phyloP scores from a whole-genome alignment of 1,284 basidiomycete genomes.

The Neotropicomus parvogracilis region DNA sequence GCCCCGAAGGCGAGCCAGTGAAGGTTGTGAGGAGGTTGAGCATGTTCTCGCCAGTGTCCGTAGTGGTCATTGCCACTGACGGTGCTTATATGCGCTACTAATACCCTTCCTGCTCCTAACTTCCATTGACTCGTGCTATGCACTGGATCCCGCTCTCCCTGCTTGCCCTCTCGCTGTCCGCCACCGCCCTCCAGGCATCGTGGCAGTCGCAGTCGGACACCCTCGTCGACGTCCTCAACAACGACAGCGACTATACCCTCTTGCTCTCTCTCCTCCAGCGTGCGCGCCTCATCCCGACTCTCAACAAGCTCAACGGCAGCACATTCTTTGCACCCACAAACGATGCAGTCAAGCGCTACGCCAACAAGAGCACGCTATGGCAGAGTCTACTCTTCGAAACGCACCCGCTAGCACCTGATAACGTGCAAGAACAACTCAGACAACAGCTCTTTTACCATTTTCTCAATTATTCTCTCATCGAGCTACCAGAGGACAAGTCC shows the following conservation, averaged over 20 bases:
- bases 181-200: constrained; percentile 31
- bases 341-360: constrained; percentile 69
- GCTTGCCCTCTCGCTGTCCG: constrained; percentile 33
- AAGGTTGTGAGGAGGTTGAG: constrained; percentile 57
- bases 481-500: constrained; percentile 41
- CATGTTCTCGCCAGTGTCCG: constrained; percentile 47
- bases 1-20: constrained; percentile 54
- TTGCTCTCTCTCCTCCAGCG: constrained; percentile 81
- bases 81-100: no score
- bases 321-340: constrained; percentile 97
- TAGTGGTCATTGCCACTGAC: no score
- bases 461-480: constrained; percentile 76
- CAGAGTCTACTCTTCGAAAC: constrained; percentile 40
- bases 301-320: constrained; percentile 79
- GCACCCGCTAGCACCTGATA: constrained; percentile 54
- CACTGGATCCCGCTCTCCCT: constrained; percentile 37
- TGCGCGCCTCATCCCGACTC: constrained; percentile 84
- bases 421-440: constrained; percentile 79
- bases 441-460: constrained; percentile 95
- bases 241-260: constrained; percentile 76
- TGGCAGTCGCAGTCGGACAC: constrained; percentile 27
- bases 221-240: constrained; percentile 75
- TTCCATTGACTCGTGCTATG: no score
- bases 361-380: constrained; percentile 48
- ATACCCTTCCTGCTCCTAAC: constrained; percentile 6